A percentile compares a stretch with the other conserved stretches of the same genome.
Evolutionary conservation across 306 rosid genomes (phyloP).

Genomic region (Alnus glutinosa): DNA sequence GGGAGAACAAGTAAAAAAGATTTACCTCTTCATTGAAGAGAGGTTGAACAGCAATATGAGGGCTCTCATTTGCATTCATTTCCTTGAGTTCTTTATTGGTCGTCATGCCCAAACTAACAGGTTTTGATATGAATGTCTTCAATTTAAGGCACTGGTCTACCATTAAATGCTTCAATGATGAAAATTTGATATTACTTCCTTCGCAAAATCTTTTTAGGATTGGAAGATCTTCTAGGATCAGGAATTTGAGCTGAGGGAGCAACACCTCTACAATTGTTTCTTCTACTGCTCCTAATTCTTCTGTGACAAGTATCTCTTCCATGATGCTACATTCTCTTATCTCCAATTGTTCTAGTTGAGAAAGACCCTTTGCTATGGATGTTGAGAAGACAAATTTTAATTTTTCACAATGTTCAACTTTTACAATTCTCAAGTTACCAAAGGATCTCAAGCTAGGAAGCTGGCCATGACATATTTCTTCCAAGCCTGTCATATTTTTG

Average conservation of each 20-base stretch:
- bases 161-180: background rate
- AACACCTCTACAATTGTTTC: rapidly evolving
- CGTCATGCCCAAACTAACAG: background rate
- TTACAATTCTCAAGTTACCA: too few species aligned
- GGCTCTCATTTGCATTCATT: background rate
- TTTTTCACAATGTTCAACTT: too few species aligned
- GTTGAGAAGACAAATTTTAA: too few species aligned
- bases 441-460: too few species aligned
- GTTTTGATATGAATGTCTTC: background rate
- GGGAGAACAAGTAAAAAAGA: background rate
- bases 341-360: too few species aligned
- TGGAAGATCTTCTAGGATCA: background rate
- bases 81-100: background rate
- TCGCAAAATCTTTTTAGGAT: background rate
- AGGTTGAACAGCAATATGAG: background rate
- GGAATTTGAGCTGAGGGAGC: background rate
- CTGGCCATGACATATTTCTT: too few species aligned
- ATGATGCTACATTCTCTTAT: background rate
- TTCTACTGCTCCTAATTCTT: background rate
- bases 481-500: too few species aligned
- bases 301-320: background rate
- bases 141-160: rapidly evolving
- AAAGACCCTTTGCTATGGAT: too few species aligned
- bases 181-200: background rate
- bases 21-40: background rate